Percentiles rank a stretch among this genome's conserved stretches.
Conservation (phyloP, 1,139 yeast genomes). For the Taphrina sp. region DNA sequence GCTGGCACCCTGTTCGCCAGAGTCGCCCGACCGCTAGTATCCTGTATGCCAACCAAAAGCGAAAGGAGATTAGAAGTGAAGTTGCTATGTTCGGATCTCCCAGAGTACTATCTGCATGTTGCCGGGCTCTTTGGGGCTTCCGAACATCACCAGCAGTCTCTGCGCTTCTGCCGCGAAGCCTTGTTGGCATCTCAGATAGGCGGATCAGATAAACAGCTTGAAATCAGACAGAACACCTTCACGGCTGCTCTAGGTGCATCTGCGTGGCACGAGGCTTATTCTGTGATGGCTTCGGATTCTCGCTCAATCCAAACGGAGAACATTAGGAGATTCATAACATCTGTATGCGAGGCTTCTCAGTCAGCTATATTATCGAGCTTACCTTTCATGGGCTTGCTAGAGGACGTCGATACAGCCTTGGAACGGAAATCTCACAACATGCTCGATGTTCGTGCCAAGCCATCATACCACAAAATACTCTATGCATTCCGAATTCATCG, state of each 20-base stretch:
- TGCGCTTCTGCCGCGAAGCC: conserved; percentile 19
- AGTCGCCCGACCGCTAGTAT: conserved; percentile 1
- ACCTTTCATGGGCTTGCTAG: conserved; percentile 32
- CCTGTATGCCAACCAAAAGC: not conserved
- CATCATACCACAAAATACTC: conserved; percentile 33
- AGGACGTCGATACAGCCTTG: conserved; percentile 31
- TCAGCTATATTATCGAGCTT: conserved; percentile 10
- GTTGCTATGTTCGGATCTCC: conserved; percentile 1
- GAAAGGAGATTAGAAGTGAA: not conserved
- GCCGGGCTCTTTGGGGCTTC: conserved; percentile 7
- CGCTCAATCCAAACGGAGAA: conserved; percentile 23
- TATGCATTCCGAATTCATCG: conserved; percentile 32
- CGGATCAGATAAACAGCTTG: not conserved
- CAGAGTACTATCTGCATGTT: conserved; percentile 15
- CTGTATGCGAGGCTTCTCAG: conserved; percentile 28
- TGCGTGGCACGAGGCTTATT: conserved; percentile 21
- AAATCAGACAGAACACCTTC: conserved; percentile 3
- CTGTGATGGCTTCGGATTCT: not conserved
- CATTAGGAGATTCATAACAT: conserved; percentile 14
- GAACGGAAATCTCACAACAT: conserved; percentile 28
- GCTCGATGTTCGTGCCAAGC: conserved; percentile 31
- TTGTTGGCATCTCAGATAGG: not conserved
- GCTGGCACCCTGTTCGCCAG: conserved; percentile 21
- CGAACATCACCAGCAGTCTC: not conserved
- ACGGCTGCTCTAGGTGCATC: conserved; percentile 17